Evolutionary conservation across 192 early-diverging fungal species (phyloP).

Genomic region (Backusella australiensis): DNA sequence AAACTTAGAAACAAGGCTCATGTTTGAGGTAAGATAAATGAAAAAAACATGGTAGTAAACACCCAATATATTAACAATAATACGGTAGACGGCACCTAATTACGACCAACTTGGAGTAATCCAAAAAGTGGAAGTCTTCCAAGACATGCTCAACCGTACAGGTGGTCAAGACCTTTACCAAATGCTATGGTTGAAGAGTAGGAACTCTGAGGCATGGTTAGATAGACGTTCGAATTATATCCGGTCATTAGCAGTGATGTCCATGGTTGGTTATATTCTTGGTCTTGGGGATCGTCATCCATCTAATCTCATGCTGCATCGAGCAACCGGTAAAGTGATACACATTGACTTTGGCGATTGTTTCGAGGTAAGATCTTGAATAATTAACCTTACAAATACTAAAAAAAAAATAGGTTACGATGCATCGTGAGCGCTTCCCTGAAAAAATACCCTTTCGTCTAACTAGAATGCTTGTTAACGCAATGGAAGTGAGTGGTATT

Average conservation of each 20-base stretch:
- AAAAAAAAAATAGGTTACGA: constrained; percentile 65
- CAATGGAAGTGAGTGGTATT: constrained; percentile 98
- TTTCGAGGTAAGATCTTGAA: constrained; percentile 68
- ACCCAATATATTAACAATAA: not conserved
- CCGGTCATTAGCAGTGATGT: constrained; percentile 93
- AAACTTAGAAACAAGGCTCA: constrained; percentile 87
- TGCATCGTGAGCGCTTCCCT: constrained; percentile 94
- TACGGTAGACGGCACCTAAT: constrained; percentile 78
- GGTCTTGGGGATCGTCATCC: constrained; percentile 96
- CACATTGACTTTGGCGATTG: constrained; percentile 99
- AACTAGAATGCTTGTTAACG: constrained; percentile 95
- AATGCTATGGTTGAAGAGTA: constrained; percentile 92
- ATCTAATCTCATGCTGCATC: constrained; percentile 91
- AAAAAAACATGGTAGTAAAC: not conserved
- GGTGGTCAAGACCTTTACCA: constrained; percentile 90
- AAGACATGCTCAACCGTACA: constrained; percentile 85
- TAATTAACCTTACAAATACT: not conserved
- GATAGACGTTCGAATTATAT: constrained; percentile 95
- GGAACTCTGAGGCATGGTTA: constrained; percentile 94
- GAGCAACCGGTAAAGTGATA: constrained; percentile 86
- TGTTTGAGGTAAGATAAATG: constrained; percentile 61
- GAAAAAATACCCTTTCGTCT: constrained; percentile 98
- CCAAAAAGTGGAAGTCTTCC: constrained; percentile 94
- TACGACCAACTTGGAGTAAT: constrained; percentile 83
- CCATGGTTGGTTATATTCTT: constrained; percentile 97